A percentile compares a stretch with the other conserved stretches of the same genome.
Conservation (phyloP, 2,329 filamentous ascomycete genomes). For the Lecanicillium sp. region DNA sequence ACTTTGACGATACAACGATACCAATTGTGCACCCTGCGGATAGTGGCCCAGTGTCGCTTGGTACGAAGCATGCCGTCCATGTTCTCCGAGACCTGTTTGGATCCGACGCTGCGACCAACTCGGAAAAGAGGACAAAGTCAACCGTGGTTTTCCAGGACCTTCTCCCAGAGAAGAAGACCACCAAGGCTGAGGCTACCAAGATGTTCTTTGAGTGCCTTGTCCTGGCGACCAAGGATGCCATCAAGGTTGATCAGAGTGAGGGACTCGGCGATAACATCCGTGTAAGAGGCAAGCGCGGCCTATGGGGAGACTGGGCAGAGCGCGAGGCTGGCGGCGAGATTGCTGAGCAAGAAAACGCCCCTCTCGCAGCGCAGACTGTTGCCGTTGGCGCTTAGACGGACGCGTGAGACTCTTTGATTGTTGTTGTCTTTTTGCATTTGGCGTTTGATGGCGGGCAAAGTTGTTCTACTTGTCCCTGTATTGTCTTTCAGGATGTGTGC, state of each 20-base stretch:
- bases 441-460: constrained; percentile 5
- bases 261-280: constrained; percentile 72
- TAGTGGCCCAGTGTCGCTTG: constrained; percentile 77
- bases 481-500: not conserved
- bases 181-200: constrained; percentile 87
- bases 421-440: constrained; percentile 3
- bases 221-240: constrained; percentile 92
- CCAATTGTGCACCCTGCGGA: constrained; percentile 75
- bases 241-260: constrained; percentile 85
- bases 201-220: constrained; percentile 99
- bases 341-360: constrained; percentile 32
- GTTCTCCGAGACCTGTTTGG: constrained; percentile 86
- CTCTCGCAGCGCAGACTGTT: constrained; percentile 12
- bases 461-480: not conserved
- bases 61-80: constrained; percentile 93
- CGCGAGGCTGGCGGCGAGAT: constrained; percentile 58
- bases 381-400: constrained; percentile 16
- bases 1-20: constrained; percentile 71
- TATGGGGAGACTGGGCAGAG: constrained; percentile 97
- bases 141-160: constrained; percentile 87
- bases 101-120: constrained; percentile 57
- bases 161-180: constrained; percentile 72
- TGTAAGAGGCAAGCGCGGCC: constrained; percentile 84
- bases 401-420: not conserved
- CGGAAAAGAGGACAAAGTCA: constrained; percentile 65